Evolutionary conservation across 2,329 filamentous ascomycete species (phyloP).

Genomic region (Tolypocladium paradoxum): DNA sequence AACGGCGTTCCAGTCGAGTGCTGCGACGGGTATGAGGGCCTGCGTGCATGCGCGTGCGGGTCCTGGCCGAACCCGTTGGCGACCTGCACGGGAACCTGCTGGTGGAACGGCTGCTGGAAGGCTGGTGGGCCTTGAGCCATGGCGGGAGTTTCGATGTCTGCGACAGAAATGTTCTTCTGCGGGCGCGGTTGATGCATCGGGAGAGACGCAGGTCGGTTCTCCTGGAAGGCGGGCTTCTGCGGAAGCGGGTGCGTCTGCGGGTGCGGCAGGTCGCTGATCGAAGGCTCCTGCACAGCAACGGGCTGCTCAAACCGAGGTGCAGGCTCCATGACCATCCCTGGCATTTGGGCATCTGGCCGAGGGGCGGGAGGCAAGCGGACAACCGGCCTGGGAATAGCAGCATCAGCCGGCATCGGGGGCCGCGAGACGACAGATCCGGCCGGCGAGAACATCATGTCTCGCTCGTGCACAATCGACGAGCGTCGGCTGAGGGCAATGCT

Average conservation of each 20-base stretch:
- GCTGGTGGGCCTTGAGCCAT: conserved; percentile 51
- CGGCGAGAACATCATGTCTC: conserved; percentile 71
- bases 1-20: conserved; percentile 68
- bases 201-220: conserved; percentile 39
- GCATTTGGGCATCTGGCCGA: conserved; percentile 17
- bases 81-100: conserved; percentile 77
- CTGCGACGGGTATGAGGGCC: conserved; percentile 60
- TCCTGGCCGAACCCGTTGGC: conserved; percentile 45
- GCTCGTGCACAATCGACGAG: conserved; percentile 60
- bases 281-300: conserved; percentile 15
- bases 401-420: conserved; percentile 49
- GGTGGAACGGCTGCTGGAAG: conserved; percentile 87
- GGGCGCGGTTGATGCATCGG: conserved; percentile 92
- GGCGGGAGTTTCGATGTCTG: conserved; percentile 80
- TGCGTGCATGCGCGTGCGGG: conserved; percentile 53
- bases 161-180: conserved; percentile 87
- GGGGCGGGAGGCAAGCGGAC: conserved; percentile 68
- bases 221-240: conserved; percentile 46
- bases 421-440: conserved; percentile 68
- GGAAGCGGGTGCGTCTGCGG: conserved; percentile 48
- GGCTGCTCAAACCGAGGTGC: conserved; percentile 8
- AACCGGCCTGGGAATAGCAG: conserved; percentile 51
- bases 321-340: conserved; percentile 8
- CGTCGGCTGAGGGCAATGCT: conserved; percentile 82
- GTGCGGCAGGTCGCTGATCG: conserved; percentile 42